Percentiles rank a stretch among this genome's conserved stretches.
These are phyloP conservation scores for Notholithocarpus densiflorus DNA, from an alignment of 306 rosid species.

Conservation along the genomic window DNA sequence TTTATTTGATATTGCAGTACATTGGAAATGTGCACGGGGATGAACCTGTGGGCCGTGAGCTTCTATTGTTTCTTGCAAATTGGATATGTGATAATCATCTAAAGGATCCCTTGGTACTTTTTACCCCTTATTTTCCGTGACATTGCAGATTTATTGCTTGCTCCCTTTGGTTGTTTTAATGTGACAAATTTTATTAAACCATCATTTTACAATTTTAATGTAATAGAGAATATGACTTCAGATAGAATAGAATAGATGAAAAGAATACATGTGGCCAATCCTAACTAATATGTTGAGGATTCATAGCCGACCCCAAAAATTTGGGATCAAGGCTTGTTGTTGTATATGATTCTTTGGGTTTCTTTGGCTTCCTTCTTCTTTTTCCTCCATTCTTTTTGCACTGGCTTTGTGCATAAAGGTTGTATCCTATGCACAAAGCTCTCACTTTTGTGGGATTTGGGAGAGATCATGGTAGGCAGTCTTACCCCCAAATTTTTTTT, in stretches of 20 bases:
- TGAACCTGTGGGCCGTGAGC: conserved; percentile 95
- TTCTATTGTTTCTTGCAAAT: conserved; percentile 73
- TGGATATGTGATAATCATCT: conserved; percentile 90
- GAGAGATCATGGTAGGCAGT: too few species aligned
- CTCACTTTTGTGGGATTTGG: too few species aligned
- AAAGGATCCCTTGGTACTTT: conserved; percentile 79
- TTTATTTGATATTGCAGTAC: conserved; percentile 62
- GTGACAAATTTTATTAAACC: not conserved
- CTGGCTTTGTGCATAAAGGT: not conserved
- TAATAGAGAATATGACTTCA: too few species aligned
- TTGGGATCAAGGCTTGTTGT: too few species aligned
- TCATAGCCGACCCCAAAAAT: too few species aligned
- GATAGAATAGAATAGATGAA: too few species aligned
- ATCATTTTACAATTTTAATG: too few species aligned
- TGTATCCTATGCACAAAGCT: too few species aligned
- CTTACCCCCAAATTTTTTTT: too few species aligned
- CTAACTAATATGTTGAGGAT: too few species aligned
- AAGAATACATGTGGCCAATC: too few species aligned
- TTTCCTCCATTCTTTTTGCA: not conserved
- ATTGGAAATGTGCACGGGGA: conserved; percentile 96
- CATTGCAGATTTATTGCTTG: conserved; percentile 2
- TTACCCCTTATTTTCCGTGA: not conserved
- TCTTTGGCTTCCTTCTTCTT: not conserved
- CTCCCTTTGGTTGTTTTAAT: not conserved
- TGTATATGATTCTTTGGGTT: not conserved